phyloP scores from a whole-genome alignment of 2,329 filamentous ascomycete species.

The Clarireedia sp. region DNA sequence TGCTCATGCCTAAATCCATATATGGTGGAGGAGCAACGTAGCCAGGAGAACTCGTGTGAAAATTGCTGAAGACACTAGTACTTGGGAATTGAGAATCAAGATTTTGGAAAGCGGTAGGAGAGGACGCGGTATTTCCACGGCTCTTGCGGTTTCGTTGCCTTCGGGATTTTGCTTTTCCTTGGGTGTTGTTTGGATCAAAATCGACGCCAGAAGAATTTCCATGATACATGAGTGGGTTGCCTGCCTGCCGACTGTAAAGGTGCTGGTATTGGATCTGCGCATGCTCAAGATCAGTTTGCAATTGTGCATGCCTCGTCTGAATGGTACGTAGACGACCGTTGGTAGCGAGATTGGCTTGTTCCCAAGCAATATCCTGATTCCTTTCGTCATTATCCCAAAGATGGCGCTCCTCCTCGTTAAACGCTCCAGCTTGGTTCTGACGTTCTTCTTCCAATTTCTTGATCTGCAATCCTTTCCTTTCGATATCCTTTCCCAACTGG shows the following conservation, averaged over 20 bases:
- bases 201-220: slow-evolving; percentile 30
- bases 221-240: slow-evolving; percentile 25
- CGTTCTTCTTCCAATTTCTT: slow-evolving; percentile 66
- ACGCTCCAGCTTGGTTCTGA: slow-evolving; percentile 54
- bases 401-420: slow-evolving; percentile 43
- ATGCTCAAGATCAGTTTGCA: slow-evolving; percentile 19
- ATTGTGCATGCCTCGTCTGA: slow-evolving; percentile 19
- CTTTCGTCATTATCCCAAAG: slow-evolving; percentile 23
- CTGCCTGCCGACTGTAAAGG: slow-evolving; percentile 20
- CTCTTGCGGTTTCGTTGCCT: slow-evolving; percentile 33
- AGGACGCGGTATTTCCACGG: slow-evolving; percentile 31
- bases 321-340: slow-evolving; percentile 19
- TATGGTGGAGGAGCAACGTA: slow-evolving; percentile 46
- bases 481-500: slow-evolving; percentile 62
- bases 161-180: slow-evolving; percentile 31
- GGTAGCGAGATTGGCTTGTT: slow-evolving; percentile 21
- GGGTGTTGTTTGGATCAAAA: slow-evolving; percentile 23
- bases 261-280: slow-evolving; percentile 15
- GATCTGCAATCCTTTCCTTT: slow-evolving; percentile 61
- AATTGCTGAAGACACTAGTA: slow-evolving; percentile 35
- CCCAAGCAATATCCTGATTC: slow-evolving; percentile 28
- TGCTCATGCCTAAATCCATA: slow-evolving; percentile 26
- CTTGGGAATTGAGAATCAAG: slow-evolving; percentile 31
- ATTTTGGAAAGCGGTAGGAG: slow-evolving; percentile 24
- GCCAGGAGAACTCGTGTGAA: slow-evolving; percentile 34